Conservation (phyloP, 139 green algal species). For the Chara braunii region DNA sequence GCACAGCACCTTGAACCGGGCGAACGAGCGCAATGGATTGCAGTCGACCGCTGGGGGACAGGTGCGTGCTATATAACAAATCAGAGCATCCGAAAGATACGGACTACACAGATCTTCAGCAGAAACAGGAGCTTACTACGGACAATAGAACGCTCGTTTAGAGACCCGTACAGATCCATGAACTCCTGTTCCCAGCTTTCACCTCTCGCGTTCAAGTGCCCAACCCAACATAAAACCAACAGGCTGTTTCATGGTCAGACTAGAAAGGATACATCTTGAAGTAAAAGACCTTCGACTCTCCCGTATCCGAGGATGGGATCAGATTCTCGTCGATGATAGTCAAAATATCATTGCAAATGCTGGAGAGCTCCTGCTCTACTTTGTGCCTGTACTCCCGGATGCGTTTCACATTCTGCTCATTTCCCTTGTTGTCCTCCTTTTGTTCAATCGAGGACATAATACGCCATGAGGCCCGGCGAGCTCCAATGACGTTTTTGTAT, state of each 20-base stretch:
- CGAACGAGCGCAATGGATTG: background rate
- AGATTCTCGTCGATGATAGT: constrained; percentile 90
- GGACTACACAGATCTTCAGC: background rate
- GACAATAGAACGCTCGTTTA: background rate
- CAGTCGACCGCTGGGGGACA: background rate
- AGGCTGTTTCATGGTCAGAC: no score
- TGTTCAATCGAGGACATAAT: constrained; percentile 98
- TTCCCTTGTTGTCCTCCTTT: constrained; percentile 98
- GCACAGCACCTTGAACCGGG: background rate
- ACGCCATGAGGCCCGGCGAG: constrained; percentile 86
- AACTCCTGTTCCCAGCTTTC: no score
- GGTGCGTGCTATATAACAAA: background rate
- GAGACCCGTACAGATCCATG: background rate
- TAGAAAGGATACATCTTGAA: constrained; percentile 62
- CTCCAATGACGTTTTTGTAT: constrained; percentile 98
- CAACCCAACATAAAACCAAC: no score
- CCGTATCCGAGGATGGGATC: constrained; percentile 80
- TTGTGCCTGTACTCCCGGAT: constrained; percentile 84
- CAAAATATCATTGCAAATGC: constrained; percentile 60
- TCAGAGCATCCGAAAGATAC: background rate
- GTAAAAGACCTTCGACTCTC: constrained; percentile 98
- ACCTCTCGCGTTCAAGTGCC: no score
- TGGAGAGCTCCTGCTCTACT: constrained; percentile 50
- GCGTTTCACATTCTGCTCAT: constrained; percentile 81
- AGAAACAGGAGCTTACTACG: background rate